Evolutionary conservation across 768 basidiomycete genomes (phyloP).

Genomic region (Cyclocybe cylindracea): DNA sequence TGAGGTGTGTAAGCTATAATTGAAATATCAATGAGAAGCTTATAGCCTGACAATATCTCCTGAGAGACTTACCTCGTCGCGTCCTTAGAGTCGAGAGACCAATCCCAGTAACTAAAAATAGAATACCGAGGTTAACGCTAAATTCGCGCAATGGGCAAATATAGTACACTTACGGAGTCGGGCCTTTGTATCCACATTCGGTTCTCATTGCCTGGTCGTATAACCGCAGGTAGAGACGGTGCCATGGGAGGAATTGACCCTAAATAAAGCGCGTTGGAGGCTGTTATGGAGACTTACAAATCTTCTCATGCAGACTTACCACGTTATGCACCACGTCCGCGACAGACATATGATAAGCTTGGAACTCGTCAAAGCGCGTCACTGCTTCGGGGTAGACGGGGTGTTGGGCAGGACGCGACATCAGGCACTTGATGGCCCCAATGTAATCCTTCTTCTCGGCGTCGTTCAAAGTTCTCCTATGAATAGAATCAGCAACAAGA

Average conservation of each 20-base stretch:
- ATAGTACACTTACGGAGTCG: conserved; percentile 27
- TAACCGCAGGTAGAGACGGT: conserved; percentile 29
- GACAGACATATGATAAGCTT: conserved; percentile 32
- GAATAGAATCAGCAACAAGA: no score
- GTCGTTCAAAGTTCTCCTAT: conserved; percentile 29
- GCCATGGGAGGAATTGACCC: conserved; percentile 41
- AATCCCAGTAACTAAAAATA: conserved; percentile 39
- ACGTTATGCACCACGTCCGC: conserved; percentile 31
- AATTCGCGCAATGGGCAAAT: neutral
- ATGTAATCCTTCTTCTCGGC: conserved; percentile 31
- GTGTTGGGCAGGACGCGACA: conserved; percentile 25
- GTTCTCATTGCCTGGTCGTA: conserved; percentile 33
- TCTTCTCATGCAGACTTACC: conserved; percentile 20
- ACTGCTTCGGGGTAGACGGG: conserved; percentile 17
- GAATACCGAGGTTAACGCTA: neutral
- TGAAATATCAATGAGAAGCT: neutral
- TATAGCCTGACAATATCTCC: neutral
- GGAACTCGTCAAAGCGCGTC: conserved; percentile 42
- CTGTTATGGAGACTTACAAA: no score
- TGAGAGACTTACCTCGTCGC: conserved; percentile 7
- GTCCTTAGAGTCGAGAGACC: conserved; percentile 34
- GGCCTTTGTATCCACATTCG: conserved; percentile 36
- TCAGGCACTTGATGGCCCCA: conserved; percentile 32
- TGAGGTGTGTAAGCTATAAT: conserved; percentile 28
- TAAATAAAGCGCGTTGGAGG: conserved; percentile 1